Conservation (phyloP, 176 grass and related monocot genomes). For the Chloris gayana region DNA sequence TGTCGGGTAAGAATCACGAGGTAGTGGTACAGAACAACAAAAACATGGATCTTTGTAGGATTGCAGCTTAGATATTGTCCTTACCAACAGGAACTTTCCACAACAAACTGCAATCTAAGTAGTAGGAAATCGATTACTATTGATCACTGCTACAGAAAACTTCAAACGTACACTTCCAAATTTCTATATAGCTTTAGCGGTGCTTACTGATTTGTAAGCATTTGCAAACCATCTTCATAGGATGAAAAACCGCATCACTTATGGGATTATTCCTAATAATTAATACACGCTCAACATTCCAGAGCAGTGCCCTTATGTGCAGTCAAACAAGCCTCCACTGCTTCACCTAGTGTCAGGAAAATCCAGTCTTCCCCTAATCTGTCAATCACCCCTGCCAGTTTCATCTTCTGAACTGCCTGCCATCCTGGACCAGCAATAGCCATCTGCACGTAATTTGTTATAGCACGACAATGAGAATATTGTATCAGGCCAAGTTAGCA, state of each 20-base stretch:
- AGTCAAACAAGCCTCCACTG: constrained; percentile 63
- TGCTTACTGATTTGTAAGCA: background rate
- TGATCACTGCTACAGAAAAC: background rate
- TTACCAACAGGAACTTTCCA: background rate
- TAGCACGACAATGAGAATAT: background rate
- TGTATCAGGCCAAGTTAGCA: background rate
- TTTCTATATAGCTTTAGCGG: background rate
- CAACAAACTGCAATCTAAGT: background rate
- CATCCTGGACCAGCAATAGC: constrained; percentile 72
- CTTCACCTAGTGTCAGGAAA: constrained; percentile 88
- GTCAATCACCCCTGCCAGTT: constrained; percentile 58
- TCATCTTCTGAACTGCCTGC: constrained; percentile 95
- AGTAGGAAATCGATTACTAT: background rate
- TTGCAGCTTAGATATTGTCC: background rate
- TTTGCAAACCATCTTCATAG: constrained; percentile 28
- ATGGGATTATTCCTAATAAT: constrained; percentile 36
- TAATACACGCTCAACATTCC: constrained; percentile 11
- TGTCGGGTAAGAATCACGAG: background rate
- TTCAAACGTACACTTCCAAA: background rate
- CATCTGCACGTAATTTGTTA: constrained; percentile 51
- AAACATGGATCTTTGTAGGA: background rate
- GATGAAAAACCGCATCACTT: constrained; percentile 35
- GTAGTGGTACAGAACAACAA: background rate
- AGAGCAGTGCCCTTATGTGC: constrained; percentile 48
- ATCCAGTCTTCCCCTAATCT: constrained; percentile 69